Conservation (phyloP, 768 basidiomycete genomes). For the Mycena rebaudengoi region DNA sequence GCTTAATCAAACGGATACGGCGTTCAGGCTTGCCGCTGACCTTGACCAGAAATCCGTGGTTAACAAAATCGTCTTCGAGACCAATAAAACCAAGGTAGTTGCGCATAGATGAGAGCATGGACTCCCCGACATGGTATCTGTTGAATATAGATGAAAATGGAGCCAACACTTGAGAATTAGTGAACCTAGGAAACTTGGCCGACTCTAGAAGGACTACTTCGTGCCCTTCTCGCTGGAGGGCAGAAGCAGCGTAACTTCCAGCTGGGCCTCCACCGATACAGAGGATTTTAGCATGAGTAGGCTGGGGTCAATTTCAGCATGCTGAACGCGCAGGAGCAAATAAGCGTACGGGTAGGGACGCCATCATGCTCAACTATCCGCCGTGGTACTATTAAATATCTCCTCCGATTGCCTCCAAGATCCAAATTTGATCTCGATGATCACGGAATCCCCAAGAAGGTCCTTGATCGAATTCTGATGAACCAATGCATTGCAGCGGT, state of each 20-base stretch:
- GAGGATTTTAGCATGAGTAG: slow-evolving; percentile 1
- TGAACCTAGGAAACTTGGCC: slow-evolving; percentile 27
- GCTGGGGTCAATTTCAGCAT: neutral
- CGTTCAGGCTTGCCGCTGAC: too few relatives aligned
- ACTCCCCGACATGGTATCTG: slow-evolving; percentile 37
- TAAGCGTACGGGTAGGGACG: too few relatives aligned
- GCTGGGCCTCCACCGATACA: slow-evolving; percentile 27
- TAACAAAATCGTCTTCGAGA: slow-evolving; percentile 25
- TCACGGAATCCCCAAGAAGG: too few relatives aligned
- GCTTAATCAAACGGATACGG: too few relatives aligned
- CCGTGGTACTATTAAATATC: too few relatives aligned
- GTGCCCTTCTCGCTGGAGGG: slow-evolving; percentile 32
- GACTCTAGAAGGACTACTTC: slow-evolving; percentile 33
- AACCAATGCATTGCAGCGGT: too few relatives aligned
- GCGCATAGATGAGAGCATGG: slow-evolving; percentile 32
- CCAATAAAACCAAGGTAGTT: slow-evolving; percentile 35
- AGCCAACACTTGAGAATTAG: neutral
- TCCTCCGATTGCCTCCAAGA: too few relatives aligned
- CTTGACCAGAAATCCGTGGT: slow-evolving; percentile 31
- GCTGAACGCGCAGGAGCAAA: too few relatives aligned
- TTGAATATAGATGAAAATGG: neutral
- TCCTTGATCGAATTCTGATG: too few relatives aligned
- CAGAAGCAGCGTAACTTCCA: slow-evolving; percentile 35
- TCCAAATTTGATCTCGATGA: too few relatives aligned
- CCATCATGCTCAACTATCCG: too few relatives aligned